phyloP scores from a whole-genome alignment of 2,329 filamentous ascomycete species.

The Neofusicoccum kwambonambiense region DNA sequence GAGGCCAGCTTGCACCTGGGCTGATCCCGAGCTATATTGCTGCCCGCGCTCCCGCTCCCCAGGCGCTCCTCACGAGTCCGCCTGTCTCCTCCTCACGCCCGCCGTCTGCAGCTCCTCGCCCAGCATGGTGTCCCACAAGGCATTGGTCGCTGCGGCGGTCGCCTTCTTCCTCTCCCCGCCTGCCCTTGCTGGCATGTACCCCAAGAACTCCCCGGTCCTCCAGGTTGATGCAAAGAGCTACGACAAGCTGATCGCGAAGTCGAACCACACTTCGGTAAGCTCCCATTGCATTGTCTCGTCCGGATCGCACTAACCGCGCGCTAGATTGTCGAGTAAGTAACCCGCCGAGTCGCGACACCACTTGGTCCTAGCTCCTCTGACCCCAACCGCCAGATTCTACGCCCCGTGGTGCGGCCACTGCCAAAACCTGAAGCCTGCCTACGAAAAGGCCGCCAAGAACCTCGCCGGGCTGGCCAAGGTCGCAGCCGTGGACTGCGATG shows the following conservation, averaged over 20 bases:
- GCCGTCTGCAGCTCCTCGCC: conserved; percentile 14
- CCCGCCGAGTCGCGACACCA: background rate
- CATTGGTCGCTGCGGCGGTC: conserved; percentile 53
- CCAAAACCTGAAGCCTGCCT: conserved; percentile 90
- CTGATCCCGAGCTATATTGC: conserved; percentile 3
- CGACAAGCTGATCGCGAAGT: conserved; percentile 77
- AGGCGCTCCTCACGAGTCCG: background rate
- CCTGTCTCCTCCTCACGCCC: background rate
- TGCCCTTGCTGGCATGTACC: conserved; percentile 71
- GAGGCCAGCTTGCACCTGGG: conserved; percentile 18
- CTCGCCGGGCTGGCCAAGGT: conserved; percentile 93
- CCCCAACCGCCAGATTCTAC: conserved; percentile 72
- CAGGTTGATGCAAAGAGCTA: conserved; percentile 79
- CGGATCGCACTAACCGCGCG: background rate
- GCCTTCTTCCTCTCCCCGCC: conserved; percentile 66
- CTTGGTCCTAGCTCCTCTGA: conserved; percentile 7
- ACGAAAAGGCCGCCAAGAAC: conserved; percentile 87
- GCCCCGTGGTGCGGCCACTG: conserved; percentile 98
- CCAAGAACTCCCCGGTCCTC: conserved; percentile 82
- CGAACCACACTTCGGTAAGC: conserved; percentile 85
- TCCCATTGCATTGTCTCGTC: conserved; percentile 10
- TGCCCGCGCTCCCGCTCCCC: background rate
- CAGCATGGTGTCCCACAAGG: conserved; percentile 36
- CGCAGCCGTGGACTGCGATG: conserved; percentile 91
- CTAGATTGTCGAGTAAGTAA: conserved; percentile 30